phyloP scores from a whole-genome alignment of 371 early-diverging fungal species.

The Fennellomyces sp. region DNA sequence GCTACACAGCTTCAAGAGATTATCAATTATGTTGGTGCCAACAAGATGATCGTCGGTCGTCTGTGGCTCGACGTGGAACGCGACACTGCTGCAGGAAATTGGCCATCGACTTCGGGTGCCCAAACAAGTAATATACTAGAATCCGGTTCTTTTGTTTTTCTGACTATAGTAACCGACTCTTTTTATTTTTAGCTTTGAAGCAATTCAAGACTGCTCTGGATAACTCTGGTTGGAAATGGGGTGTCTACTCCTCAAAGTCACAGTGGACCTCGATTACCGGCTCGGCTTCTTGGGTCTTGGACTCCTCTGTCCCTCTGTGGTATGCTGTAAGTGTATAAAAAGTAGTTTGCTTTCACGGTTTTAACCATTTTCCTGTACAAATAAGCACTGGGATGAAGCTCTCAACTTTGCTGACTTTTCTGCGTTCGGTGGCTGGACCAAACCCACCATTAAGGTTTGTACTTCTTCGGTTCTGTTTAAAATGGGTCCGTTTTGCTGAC shows the following conservation, averaged over 20 bases:
- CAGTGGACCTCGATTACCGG: conserved; percentile 28
- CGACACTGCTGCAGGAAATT: conserved; percentile 23
- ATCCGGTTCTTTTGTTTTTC: neutral
- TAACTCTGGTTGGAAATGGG: conserved; percentile 23
- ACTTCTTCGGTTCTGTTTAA: too few relatives aligned
- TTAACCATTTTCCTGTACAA: too few relatives aligned
- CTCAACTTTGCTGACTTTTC: conserved; percentile 19
- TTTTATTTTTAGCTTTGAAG: conserved; percentile 8
- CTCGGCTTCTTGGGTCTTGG: conserved; percentile 13
- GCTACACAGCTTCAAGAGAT: conserved; percentile 22
- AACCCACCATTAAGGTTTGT: conserved; percentile 27
- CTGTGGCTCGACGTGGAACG: conserved; percentile 30
- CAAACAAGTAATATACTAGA: conserved; percentile 8
- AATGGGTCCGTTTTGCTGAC: too few relatives aligned
- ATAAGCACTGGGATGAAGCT: conserved; percentile 18
- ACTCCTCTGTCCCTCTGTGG: conserved; percentile 23
- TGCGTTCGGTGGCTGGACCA: conserved; percentile 28
- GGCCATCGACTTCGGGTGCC: conserved; percentile 16
- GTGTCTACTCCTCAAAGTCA: conserved; percentile 19
- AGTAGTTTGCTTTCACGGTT: neutral
- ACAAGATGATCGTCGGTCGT: conserved; percentile 21
- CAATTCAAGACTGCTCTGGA: conserved; percentile 20
- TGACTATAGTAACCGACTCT: too few relatives aligned
- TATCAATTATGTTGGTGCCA: conserved; percentile 11
- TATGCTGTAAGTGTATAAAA: conserved; percentile 17